Evolutionary conservation across 1,284 basidiomycete genomes (phyloP).

Genomic region (Cutaneotrichosporon cavernicola): DNA sequence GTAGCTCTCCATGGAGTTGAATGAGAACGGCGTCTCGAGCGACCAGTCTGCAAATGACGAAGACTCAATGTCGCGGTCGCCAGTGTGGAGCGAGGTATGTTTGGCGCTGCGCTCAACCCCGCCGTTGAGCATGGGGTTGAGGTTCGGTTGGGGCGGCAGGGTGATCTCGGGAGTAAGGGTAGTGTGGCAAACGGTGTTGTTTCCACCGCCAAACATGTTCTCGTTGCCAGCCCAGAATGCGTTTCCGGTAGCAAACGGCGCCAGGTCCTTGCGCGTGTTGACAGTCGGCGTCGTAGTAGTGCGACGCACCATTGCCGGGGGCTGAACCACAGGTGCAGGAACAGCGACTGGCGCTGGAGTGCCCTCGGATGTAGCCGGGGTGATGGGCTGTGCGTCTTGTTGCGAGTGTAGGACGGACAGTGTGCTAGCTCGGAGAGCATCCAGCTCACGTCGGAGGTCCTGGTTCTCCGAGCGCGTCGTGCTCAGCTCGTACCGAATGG

Average conservation of each 20-base stretch:
- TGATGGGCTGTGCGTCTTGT: conserved; percentile 34
- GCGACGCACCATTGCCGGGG: conserved; percentile 23
- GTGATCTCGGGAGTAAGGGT: conserved; percentile 67
- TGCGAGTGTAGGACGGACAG: conserved; percentile 54
- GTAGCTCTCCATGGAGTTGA: conserved; percentile 77
- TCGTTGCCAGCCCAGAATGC: conserved; percentile 67
- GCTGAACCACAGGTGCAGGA: not conserved
- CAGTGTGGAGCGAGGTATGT: conserved; percentile 33
- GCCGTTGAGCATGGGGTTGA: conserved; percentile 73
- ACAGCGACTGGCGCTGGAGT: not conserved
- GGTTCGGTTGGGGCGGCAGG: conserved; percentile 59
- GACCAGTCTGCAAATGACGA: conserved; percentile 63
- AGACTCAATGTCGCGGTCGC: conserved; percentile 56
- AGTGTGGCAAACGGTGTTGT: conserved; percentile 80
- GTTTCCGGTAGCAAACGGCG: conserved; percentile 51
- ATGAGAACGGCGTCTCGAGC: conserved; percentile 72
- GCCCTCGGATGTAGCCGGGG: not conserved
- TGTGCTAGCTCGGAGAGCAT: conserved; percentile 68
- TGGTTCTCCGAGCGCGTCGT: conserved; percentile 76
- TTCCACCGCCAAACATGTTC: conserved; percentile 59
- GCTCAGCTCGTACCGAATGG: conserved; percentile 80
- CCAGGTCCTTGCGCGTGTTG: conserved; percentile 79
- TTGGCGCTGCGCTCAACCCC: conserved; percentile 11
- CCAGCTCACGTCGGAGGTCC: conserved; percentile 77
- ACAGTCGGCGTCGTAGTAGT: conserved; percentile 55